phyloP scores from a whole-genome alignment of 495 filamentous ascomycete genomes.

The Podospora sp. region DNA sequence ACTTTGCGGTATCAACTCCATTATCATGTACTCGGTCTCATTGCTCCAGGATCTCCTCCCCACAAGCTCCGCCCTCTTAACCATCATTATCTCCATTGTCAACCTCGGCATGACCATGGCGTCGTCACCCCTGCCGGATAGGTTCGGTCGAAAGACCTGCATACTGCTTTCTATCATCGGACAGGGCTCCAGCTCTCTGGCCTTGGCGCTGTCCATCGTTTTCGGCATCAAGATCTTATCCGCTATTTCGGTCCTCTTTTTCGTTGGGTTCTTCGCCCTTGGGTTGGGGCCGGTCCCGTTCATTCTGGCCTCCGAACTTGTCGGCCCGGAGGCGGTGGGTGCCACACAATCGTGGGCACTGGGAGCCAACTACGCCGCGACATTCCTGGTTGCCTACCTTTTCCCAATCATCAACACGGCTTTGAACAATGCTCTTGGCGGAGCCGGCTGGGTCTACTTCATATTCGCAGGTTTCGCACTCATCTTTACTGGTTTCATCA shows the following conservation, averaged over 20 bases:
- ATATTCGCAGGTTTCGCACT: constrained; percentile 76
- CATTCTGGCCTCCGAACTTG: constrained; percentile 86
- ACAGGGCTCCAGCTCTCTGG: constrained; percentile 74
- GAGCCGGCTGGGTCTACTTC: constrained; percentile 82
- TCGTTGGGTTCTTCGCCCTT: constrained; percentile 87
- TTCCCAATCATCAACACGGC: constrained; percentile 82
- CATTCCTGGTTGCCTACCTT: constrained; percentile 89
- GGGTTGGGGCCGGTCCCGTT: constrained; percentile 94
- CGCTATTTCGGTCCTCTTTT: constrained; percentile 76
- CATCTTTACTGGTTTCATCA: constrained; percentile 66
- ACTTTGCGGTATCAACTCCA: constrained; percentile 89
- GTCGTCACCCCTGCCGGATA: constrained; percentile 83
- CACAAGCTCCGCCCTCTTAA: constrained; percentile 73
- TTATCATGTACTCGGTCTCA: constrained; percentile 97
- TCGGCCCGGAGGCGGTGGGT: constrained; percentile 84
- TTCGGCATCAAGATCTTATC: constrained; percentile 69
- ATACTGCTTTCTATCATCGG: constrained; percentile 78
- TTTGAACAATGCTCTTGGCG: constrained; percentile 60
- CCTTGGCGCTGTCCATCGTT: constrained; percentile 75
- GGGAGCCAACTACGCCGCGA: constrained; percentile 86
- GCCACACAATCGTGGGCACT: constrained; percentile 84
- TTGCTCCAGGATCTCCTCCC: constrained; percentile 77
- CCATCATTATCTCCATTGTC: constrained; percentile 80
- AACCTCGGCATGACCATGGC: constrained; percentile 81
- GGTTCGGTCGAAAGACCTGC: constrained; percentile 80